Evolutionary conservation across 2,329 filamentous ascomycete species (phyloP).

Genomic region (Xenosphaeropsis pyriputrescens): DNA sequence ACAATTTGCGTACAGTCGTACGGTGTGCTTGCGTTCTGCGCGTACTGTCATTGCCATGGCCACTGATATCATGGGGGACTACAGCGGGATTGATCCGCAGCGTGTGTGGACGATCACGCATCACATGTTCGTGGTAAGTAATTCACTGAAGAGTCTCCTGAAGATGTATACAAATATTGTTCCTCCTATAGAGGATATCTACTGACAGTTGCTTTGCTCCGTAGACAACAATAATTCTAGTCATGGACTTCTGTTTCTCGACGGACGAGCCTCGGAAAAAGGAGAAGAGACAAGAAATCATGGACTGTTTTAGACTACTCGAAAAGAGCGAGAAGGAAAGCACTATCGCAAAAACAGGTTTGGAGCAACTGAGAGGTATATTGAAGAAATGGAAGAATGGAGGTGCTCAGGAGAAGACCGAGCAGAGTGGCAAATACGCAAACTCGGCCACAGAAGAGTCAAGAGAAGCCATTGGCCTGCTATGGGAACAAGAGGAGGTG

Average conservation of each 20-base stretch:
- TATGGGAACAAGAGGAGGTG: not conserved
- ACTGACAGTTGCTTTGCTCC: too few species aligned
- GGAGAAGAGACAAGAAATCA: conserved; percentile 16
- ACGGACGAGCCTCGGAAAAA: conserved; percentile 14
- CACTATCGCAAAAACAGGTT: conserved; percentile 8
- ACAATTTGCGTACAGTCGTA: conserved; percentile 17
- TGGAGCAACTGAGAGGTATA: conserved; percentile 6
- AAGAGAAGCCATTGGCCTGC: too few species aligned
- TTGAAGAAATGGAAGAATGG: conserved; percentile 1
- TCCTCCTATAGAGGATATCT: too few species aligned
- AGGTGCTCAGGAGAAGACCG: not conserved
- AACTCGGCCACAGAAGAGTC: not conserved
- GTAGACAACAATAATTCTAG: conserved; percentile 18
- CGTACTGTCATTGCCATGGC: conserved; percentile 16
- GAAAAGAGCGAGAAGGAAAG: conserved; percentile 10
- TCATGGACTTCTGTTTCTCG: conserved; percentile 22
- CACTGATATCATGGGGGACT: conserved; percentile 9
- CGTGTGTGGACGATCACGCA: conserved; percentile 18
- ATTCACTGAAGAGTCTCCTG: too few species aligned
- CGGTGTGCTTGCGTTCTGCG: conserved; percentile 20
- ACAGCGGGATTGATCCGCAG: conserved; percentile 9
- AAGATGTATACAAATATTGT: too few species aligned
- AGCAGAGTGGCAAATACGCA: not conserved
- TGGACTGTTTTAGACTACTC: conserved; percentile 18
- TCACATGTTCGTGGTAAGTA: conserved; percentile 18